Evolutionary conservation across 345 rosid species (phyloP).

Genomic region (Kernera saxatilis): DNA sequence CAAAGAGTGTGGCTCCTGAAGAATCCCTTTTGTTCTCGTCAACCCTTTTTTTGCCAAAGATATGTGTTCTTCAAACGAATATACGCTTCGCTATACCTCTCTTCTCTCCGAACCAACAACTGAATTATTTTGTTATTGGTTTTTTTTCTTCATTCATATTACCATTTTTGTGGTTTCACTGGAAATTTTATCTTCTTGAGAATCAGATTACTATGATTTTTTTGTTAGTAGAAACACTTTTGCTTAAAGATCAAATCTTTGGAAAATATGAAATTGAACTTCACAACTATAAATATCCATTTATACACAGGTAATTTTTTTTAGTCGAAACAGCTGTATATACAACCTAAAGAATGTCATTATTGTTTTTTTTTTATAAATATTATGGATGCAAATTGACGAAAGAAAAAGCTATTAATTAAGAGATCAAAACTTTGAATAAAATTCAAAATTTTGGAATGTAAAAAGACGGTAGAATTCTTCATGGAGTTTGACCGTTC

Average conservation of each 20-base stretch:
- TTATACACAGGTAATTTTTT: not conserved
- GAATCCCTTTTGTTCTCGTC: not conserved
- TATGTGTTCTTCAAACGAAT: not conserved
- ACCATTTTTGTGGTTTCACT: too few species aligned
- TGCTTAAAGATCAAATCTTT: not conserved
- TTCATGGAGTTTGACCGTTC: not conserved
- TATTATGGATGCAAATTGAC: not conserved
- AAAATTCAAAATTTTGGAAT: not conserved
- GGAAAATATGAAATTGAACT: not conserved
- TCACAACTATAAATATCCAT: not conserved
- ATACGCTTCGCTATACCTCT: too few species aligned
- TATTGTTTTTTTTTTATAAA: too few species aligned
- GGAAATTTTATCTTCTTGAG: not conserved
- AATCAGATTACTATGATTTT: not conserved
- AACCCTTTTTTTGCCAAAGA: not conserved
- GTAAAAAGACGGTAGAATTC: not conserved
- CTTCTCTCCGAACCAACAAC: too few species aligned
- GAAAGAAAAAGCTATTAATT: not conserved
- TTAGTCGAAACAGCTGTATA: not conserved
- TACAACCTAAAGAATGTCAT: not conserved
- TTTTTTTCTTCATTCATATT: too few species aligned
- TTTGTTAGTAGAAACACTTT: not conserved
- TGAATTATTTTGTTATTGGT: too few species aligned
- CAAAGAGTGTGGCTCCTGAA: not conserved
- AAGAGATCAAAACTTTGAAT: not conserved